A percentile compares a stretch with the other conserved stretches of the same genome.
These are phyloP conservation scores for Alternaria ventricosa DNA, from an alignment of 2,329 filamentous ascomycete genomes.

Conservation along the genomic window DNA sequence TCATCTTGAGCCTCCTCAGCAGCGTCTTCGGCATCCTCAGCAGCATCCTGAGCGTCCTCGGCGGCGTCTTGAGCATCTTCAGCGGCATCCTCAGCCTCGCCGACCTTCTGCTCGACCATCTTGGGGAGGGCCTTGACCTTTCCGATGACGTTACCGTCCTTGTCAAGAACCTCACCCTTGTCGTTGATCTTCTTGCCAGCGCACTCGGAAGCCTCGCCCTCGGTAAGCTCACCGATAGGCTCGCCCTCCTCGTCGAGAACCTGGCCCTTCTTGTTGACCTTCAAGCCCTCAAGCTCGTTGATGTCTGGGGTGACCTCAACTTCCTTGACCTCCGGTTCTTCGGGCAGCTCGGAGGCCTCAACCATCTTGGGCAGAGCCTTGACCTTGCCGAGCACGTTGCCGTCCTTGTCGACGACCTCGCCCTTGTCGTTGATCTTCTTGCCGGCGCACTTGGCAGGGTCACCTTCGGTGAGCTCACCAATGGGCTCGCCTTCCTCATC, in stretches of 20 bases:
- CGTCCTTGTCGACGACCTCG: constrained; percentile 69
- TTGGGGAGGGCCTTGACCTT: constrained; percentile 63
- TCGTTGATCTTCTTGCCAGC: constrained; percentile 70
- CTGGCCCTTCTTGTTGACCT: constrained; percentile 66
- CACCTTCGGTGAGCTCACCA: constrained; percentile 62
- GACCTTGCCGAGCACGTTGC: constrained; percentile 68
- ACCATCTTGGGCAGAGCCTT: constrained; percentile 57
- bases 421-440: constrained; percentile 71
- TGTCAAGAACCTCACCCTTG: constrained; percentile 69
- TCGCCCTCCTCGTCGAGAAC: constrained; percentile 61
- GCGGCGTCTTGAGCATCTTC: constrained; percentile 29
- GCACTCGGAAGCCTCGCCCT: constrained; percentile 67
- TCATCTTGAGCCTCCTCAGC: constrained; percentile 42
- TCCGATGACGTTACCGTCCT: constrained; percentile 68
- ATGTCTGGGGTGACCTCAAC: constrained; percentile 53
- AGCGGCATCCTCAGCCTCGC: constrained; percentile 36
- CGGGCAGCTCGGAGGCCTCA: constrained; percentile 22
- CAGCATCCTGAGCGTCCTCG: constrained; percentile 43
- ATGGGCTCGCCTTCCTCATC: constrained; percentile 62
- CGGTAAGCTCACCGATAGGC: constrained; percentile 59
- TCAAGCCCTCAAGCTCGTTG: constrained; percentile 58
- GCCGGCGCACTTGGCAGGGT: constrained; percentile 67
- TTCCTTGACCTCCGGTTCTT: constrained; percentile 50
- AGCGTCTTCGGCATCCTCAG: constrained; percentile 41
- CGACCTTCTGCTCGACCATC: constrained; percentile 45